Conservation (phyloP, 2,329 filamentous ascomycete species). For the Teratosphaeria nubilosa region DNA sequence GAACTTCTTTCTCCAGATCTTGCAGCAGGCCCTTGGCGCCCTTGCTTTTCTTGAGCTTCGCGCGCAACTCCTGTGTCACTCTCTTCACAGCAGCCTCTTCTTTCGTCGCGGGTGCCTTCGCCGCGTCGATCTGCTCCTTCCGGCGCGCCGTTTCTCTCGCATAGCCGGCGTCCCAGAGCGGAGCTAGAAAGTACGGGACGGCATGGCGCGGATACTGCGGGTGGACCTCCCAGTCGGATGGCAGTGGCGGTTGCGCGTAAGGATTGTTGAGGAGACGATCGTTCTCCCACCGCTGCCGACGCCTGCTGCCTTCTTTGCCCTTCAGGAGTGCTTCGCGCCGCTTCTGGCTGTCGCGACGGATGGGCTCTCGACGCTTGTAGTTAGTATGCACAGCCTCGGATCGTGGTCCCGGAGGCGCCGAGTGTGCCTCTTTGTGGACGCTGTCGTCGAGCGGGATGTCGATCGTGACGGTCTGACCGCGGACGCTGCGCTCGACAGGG, state of each 20-base stretch:
- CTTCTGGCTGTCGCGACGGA: constrained; percentile 52
- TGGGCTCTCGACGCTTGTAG: constrained; percentile 43
- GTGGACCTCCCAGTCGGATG: constrained; percentile 71
- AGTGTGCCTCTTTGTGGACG: constrained; percentile 16
- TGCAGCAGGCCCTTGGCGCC: constrained; percentile 72
- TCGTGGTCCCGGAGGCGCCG: constrained; percentile 9
- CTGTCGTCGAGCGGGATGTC: constrained; percentile 65
- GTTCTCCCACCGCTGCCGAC: constrained; percentile 89
- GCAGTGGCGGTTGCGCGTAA: constrained; percentile 69
- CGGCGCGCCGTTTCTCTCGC: constrained; percentile 21
- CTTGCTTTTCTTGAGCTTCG: constrained; percentile 68
- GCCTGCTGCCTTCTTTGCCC: constrained; percentile 81
- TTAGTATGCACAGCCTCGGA: constrained; percentile 23
- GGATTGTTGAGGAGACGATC: constrained; percentile 82
- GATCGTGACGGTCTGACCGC: constrained; percentile 54
- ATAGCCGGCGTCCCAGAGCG: constrained; percentile 63
- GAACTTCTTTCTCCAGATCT: constrained; percentile 73
- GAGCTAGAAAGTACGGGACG: constrained; percentile 82
- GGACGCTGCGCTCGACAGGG: constrained; percentile 16
- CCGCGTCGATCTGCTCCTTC: constrained; percentile 34
- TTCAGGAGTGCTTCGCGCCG: constrained; percentile 68
- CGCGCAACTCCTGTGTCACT: constrained; percentile 70
- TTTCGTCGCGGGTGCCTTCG: constrained; percentile 40
- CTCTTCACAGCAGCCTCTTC: constrained; percentile 36
- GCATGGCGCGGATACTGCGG: constrained; percentile 69